A percentile compares a stretch with the other conserved stretches of the same genome.
These are phyloP conservation scores for Fusarium mangiferae DNA, from an alignment of 2,329 filamentous ascomycete species.

Conservation along the genomic window DNA sequence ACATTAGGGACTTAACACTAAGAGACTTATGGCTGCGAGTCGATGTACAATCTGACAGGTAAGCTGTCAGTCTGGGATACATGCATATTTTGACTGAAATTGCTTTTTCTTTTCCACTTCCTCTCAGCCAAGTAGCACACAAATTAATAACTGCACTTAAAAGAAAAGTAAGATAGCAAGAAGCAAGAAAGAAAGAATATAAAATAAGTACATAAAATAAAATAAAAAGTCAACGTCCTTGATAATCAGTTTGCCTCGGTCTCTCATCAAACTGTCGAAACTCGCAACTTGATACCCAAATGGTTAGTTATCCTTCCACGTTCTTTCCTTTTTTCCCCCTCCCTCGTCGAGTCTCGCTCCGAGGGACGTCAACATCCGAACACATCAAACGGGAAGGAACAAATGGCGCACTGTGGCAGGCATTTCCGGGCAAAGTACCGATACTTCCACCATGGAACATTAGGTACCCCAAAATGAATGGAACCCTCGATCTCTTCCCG, in stretches of 20 bases:
- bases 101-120: constrained; percentile 1
- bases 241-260: neutral
- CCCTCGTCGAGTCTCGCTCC: constrained; percentile 15
- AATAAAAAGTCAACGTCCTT: neutral
- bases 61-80: constrained; percentile 11
- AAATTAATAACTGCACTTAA: neutral
- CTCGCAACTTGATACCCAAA: constrained; percentile 38
- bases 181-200: neutral
- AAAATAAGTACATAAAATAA: neutral
- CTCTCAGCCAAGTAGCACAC: neutral
- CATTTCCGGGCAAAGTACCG: constrained; percentile 30
- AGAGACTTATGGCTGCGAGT: neutral
- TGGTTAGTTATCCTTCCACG: constrained; percentile 12
- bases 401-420: constrained; percentile 38
- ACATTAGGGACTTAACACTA: constrained; percentile 3
- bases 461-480: constrained; percentile 24
- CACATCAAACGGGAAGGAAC: constrained; percentile 21
- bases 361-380: constrained; percentile 20
- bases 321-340: neutral
- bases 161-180: neutral
- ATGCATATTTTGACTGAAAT: constrained; percentile 2
- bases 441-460: constrained; percentile 24
- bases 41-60: neutral
- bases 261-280: constrained; percentile 11
- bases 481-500: constrained; percentile 38